phyloP scores from a whole-genome alignment of 2,329 filamentous ascomycete species.

The Metarhizium guizhouense region DNA sequence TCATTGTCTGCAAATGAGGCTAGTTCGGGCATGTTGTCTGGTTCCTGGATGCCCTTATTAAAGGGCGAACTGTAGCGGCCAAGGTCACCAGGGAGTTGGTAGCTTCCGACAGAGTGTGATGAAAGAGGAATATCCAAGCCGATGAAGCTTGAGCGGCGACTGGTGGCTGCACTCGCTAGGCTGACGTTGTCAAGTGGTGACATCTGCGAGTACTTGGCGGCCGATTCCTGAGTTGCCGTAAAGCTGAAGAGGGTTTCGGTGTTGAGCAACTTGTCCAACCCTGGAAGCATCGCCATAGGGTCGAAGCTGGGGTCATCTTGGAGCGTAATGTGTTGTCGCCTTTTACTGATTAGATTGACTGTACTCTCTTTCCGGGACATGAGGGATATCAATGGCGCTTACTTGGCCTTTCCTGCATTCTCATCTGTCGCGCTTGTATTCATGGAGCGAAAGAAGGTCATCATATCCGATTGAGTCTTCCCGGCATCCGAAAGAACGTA shows the following conservation, averaged over 20 bases:
- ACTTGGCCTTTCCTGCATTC: constrained; percentile 65
- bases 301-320: constrained; percentile 74
- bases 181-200: constrained; percentile 27
- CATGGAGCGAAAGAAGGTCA: constrained; percentile 52
- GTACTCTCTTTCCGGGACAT: constrained; percentile 10
- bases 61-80: constrained; percentile 21
- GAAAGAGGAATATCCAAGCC: constrained; percentile 24
- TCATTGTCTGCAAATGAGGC: constrained; percentile 31
- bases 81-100: constrained; percentile 25
- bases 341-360: constrained; percentile 24
- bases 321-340: constrained; percentile 67
- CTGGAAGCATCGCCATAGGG: constrained; percentile 20
- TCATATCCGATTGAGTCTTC: constrained; percentile 65
- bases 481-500: constrained; percentile 80
- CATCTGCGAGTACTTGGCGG: constrained; percentile 33
- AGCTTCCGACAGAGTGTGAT: constrained; percentile 23
- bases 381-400: constrained; percentile 31
- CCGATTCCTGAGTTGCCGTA: constrained; percentile 27
- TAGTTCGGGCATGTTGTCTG: constrained; percentile 14
- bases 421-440: constrained; percentile 53
- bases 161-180: constrained; percentile 21
- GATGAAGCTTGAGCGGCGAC: constrained; percentile 16
- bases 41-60: constrained; percentile 11
- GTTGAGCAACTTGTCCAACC: constrained; percentile 25
- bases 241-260: constrained; percentile 22